Conservation (phyloP, 352 stramenopile species). For the Blastocystis sp. region DNA sequence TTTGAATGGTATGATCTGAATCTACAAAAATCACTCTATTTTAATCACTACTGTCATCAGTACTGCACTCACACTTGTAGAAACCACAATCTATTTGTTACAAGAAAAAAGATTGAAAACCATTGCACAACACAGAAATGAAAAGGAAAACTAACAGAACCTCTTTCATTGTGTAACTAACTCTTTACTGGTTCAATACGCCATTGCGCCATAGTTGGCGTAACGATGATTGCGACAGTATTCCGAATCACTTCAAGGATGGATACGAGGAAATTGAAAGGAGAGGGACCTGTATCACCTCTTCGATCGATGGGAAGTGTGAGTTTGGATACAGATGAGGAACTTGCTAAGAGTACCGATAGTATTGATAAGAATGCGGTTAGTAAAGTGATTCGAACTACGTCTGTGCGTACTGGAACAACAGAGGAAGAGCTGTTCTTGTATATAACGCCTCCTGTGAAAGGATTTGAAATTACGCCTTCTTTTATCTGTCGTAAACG, state of each 20-base stretch:
- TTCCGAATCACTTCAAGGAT: background rate
- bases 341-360: background rate
- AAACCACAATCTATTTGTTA: background rate
- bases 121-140: background rate
- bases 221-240: background rate
- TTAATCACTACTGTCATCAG: background rate
- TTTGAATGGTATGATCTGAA: background rate
- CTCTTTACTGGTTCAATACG: background rate
- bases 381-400: background rate
- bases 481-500: background rate
- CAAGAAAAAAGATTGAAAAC: background rate
- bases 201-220: background rate
- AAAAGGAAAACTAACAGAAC: background rate
- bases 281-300: background rate
- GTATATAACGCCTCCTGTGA: slow-evolving; percentile 8
- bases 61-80: background rate
- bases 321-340: background rate
- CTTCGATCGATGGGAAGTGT: background rate
- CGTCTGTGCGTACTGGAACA: background rate
- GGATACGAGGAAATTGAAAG: slow-evolving; percentile 5
- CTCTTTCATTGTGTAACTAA: background rate
- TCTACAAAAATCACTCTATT: background rate
- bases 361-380: background rate
- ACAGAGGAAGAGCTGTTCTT: slow-evolving; percentile 11
- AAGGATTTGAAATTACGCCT: slow-evolving; percentile 17